A percentile compares a stretch with the other conserved stretches of the same genome.
Evolutionary conservation across 768 basidiomycete species (phyloP).

Genomic region (Daedaleopsis sinensis): DNA sequence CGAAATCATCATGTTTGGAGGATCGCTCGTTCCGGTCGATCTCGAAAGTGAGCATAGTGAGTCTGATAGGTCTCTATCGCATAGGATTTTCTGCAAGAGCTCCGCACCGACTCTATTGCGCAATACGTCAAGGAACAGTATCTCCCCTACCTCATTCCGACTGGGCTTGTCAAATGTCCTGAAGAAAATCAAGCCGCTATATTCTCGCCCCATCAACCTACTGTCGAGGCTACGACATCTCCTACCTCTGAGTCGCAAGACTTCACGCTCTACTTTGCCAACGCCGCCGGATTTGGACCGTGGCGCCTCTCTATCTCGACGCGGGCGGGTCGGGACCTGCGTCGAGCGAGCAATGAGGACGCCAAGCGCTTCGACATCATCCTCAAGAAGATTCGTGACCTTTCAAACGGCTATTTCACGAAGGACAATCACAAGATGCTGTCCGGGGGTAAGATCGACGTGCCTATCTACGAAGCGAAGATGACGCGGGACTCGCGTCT

Average conservation of each 20-base stretch:
- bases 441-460: conserved; percentile 41
- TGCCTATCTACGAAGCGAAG: conserved; percentile 71
- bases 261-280: conserved; percentile 62
- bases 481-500: conserved; percentile 42
- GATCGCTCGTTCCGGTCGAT: too few relatives aligned
- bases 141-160: too few relatives aligned
- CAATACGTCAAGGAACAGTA: not conserved
- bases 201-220: conserved; percentile 4
- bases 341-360: conserved; percentile 49
- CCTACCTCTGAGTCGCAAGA: conserved; percentile 60
- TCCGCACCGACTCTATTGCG: not conserved
- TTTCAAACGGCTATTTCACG: conserved; percentile 70
- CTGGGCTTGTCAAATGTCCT: too few relatives aligned
- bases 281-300: conserved; percentile 59
- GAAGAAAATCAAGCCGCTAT: too few relatives aligned
- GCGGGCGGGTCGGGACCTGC: conserved; percentile 51
- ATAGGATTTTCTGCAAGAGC: not conserved
- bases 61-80: too few relatives aligned
- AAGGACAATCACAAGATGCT: conserved; percentile 66
- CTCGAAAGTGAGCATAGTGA: not conserved
- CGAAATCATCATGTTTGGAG: too few relatives aligned
- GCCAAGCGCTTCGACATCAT: conserved; percentile 52
- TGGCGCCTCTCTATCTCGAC: conserved; percentile 62
- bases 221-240: conserved; percentile 33
- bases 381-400: conserved; percentile 70